A percentile compares a stretch with the other conserved stretches of the same genome.
phyloP scores from a whole-genome alignment of 345 rosid species.

The Pseudoturritis turrita region DNA sequence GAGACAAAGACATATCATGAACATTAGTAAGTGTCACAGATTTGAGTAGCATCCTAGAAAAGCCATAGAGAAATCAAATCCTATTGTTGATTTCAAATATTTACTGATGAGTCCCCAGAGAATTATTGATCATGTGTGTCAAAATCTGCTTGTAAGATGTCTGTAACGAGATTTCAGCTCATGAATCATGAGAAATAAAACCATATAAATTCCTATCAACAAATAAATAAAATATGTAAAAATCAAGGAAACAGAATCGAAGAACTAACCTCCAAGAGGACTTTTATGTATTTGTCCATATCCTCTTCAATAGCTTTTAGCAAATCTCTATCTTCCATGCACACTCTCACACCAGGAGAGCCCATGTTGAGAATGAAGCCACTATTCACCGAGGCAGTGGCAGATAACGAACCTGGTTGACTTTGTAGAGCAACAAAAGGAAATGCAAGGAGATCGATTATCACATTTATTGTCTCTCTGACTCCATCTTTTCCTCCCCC shows the following conservation, averaged over 20 bases:
- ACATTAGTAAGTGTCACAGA: too few relatives aligned
- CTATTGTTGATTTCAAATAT: too few relatives aligned
- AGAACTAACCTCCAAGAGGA: constrained; percentile 72
- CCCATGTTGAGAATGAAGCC: constrained; percentile 90
- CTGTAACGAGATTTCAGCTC: not conserved
- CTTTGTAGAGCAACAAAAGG: constrained; percentile 92
- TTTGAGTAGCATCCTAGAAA: too few relatives aligned
- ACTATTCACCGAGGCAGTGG: constrained; percentile 87
- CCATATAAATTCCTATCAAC: not conserved
- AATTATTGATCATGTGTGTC: not conserved
- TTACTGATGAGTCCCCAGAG: not conserved
- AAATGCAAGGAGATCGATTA: constrained; percentile 80
- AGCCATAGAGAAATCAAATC: too few relatives aligned
- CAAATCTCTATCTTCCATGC: constrained; percentile 75
- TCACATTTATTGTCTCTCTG: constrained; percentile 65
- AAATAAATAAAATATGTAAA: not conserved
- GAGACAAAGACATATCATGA: constrained; percentile 5
- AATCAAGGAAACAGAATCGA: not conserved
- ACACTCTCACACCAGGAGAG: constrained; percentile 69
- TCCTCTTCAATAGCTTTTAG: constrained; percentile 79
- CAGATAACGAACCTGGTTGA: constrained; percentile 67
- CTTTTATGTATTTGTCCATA: constrained; percentile 78
- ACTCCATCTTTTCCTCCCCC: constrained; percentile 92
- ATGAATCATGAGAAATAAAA: not conserved
- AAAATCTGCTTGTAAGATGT: not conserved